Base-by-base conservation (phyloP, 257 asterid genomes). In the Solanum piurae region DNA sequence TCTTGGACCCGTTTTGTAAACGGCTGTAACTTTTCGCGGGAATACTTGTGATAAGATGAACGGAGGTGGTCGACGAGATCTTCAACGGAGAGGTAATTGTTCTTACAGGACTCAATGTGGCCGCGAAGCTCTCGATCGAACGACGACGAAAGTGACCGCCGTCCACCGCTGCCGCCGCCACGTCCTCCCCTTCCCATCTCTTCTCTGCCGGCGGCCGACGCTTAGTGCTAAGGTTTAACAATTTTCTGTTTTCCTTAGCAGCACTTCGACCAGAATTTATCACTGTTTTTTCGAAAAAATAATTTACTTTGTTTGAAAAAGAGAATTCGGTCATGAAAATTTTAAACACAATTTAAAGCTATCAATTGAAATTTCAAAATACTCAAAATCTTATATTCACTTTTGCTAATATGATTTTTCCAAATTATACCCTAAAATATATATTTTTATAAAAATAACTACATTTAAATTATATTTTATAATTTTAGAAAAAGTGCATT, bases 31-130 rank as follows among this genome's bases (percentile, higher is more conserved):
- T 92, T 93, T 23, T 87, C 89, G 75, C 98, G 98, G 33, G 90
- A 69, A n/a, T 95, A 94, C 16, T 87, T 89, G 9, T 92, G 89
- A 89, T 90, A 91, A 33, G 91, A 82, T 38, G 94, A 83, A 44
- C 98, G 95, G 88, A 96, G 95, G 87, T 91, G 93, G 79, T 89
- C 92, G 64, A 95, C 98, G 75, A 96, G 88, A 83, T 96, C 91
- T 27, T 96, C 98, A 13, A 88, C 90, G 72, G 92, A 83, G 20
- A 89, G 86, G 44, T 85, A 76, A 12, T 86, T 87, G 62, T 87
- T 85, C 23, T 86, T 86, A 87, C 92, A 91, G 36, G 80, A 71
- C 36, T 91, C 91, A 18, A 95, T 93, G 88, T 88, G 92, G 31
- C 89, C 90, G 62, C 90, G 90, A 40, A 96, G 97, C 88, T 44